Percentiles rank a stretch among this genome's conserved stretches.
phyloP scores from a whole-genome alignment of 352 stramenopile genomes.

The Phytophthora foliorum region DNA sequence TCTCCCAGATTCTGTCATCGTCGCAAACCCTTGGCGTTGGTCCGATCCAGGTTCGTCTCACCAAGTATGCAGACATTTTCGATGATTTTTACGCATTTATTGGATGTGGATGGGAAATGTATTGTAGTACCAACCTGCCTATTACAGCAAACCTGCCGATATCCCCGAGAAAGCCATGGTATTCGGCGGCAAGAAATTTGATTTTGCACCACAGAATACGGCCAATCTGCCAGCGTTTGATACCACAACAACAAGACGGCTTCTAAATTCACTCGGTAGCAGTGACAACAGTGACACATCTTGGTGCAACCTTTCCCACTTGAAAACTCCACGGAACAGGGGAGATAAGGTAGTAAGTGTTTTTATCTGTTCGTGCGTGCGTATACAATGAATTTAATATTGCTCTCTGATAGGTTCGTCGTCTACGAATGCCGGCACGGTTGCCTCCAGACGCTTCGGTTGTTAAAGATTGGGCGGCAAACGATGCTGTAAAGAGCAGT shows the following conservation, averaged over 20 bases:
- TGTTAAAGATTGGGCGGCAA: conserved; percentile 48
- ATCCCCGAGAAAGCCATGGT: conserved; percentile 79
- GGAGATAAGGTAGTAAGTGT: conserved; percentile 31
- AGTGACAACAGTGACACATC: neutral
- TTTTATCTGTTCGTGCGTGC: neutral
- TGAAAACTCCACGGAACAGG: conserved; percentile 8
- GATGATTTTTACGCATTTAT: neutral
- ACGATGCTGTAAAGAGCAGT: conserved; percentile 6
- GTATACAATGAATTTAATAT: neutral
- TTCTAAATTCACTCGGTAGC: conserved; percentile 17
- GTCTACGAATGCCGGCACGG: conserved; percentile 50
- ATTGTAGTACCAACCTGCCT: conserved; percentile 59
- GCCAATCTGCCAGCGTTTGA: conserved; percentile 58
- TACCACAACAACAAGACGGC: conserved; percentile 33
- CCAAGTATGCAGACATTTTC: neutral
- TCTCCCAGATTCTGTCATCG: conserved; percentile 53
- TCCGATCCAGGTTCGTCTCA: conserved; percentile 47
- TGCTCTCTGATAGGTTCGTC: conserved; percentile 34
- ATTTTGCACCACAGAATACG: conserved; percentile 53
- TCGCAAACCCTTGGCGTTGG: conserved; percentile 54
- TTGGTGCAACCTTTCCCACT: conserved; percentile 38
- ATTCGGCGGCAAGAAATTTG: conserved; percentile 80
- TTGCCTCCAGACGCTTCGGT: conserved; percentile 44
- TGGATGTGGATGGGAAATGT: neutral
- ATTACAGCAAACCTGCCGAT: conserved; percentile 65